Evolutionary conservation across 345 rosid genomes (phyloP), one percentile per base, ranked within the genome.

Genomic region (Brassica juncea): DNA sequence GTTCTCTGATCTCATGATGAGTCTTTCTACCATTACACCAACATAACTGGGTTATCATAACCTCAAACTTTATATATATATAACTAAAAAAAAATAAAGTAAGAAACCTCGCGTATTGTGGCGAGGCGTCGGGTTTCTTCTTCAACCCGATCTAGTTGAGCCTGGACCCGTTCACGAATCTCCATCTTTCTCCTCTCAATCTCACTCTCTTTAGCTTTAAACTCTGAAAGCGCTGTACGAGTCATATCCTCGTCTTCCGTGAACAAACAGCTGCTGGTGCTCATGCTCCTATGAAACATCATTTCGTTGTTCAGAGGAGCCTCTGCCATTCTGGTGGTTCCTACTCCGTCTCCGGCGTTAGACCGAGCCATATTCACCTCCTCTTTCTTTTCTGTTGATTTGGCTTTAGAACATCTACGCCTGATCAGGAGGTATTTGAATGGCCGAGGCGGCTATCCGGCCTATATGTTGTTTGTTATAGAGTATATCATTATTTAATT

Each of bases 171-270:
- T 49, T 49, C 57, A 49, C 57, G 57, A n/a, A 49, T 49, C 57
- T 49, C 57, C 19, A n/a, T n/a, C 57, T 49, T 49, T 5, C 57
- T 49, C 57, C 57, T 49, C 57, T 49, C 57, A 19, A 49, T 49
- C 57, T 49, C 57, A 49, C 57, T 52, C 57, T 52, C 57, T 52
- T 52, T 52, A 52, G 57, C 57, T 52, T 52, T 52, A 52, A 52
- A 52, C 21, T 52, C 57, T 52, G 21, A n/a, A 52, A 52, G 57
- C 2, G 19, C 57, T 52, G 57, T 52, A 52, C 57, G 57, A 52
- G 57, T 52, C 57, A 52, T 52, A n/a, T 52, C 57, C 16, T 52
- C 57, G 16, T 47, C 55, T 47, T 47, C 55, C 55, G 55, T 47
- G 55, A 47, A 47, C 15, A 47, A 47, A 47, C 55, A 47, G 55